Evolutionary conservation across 345 rosid genomes (phyloP), one percentile per base, ranked within the genome.

Genomic region (Eucalyptus erythrocorys): DNA sequence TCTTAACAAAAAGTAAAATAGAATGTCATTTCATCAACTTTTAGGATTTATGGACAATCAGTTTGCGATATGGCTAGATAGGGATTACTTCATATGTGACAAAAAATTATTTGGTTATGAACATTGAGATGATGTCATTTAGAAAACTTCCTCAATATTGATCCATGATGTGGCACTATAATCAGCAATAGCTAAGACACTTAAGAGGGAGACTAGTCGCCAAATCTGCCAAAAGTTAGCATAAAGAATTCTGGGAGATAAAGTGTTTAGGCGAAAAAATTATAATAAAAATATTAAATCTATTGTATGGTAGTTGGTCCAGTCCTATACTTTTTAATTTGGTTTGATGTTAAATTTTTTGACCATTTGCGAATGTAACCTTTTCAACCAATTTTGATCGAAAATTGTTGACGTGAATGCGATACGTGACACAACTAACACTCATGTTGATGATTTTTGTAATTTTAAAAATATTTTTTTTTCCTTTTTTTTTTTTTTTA

Each of bases 391-490:
- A 34, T 16, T 68, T 34, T 34, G 26, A 10, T 17, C 1, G 3
- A 34, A 68, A 68, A 68, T 68, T 5, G 2, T 10, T 34, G 1
- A 34, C 1, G 0, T 32, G 16, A 4, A 66, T 1, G 21, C 10
- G 1, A 0, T 8, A 8, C 1, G 11, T 8, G 11, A 66, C 12
- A 66, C 11, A 4, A 17, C 22, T 17, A 4, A 6, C 6, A 1
- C 11, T 17, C 6, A 17, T 34, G 43, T 3, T 19, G 24, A 16
- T 34, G 12, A 68, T 68, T 68, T 16, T 66, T 66, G 3, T 16
- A 66, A 32, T 32, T 15, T 32, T 2, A 8, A 4, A 66, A 61
- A 30, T 13, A 30, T 61, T 14, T 32, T 61, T 68, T 30, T 61
- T 59, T 26, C 7, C 15, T 26, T 11, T 59, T 3, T 15, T 6